phyloP scores from a whole-genome alignment of 1,139 yeast genomes.

The Kodamaea derodonti region DNA sequence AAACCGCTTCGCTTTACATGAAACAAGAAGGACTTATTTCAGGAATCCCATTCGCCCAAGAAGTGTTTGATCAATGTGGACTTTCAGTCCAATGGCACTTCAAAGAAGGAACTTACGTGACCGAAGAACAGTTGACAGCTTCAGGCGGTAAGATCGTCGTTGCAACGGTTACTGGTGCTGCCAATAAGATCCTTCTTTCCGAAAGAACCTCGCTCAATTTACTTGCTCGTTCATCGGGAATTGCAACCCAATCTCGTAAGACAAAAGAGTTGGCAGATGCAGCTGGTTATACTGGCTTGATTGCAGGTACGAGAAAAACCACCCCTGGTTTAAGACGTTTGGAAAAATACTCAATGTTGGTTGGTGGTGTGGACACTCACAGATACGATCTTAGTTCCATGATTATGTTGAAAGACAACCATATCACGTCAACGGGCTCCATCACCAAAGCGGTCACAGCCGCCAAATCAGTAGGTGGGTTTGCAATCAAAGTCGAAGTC shows the following conservation, averaged over 20 bases:
- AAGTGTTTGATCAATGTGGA: slow-evolving; percentile 75
- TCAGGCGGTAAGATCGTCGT: slow-evolving; percentile 61
- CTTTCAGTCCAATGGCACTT: slow-evolving; percentile 68
- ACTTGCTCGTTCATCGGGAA: slow-evolving; percentile 79
- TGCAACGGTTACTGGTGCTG: slow-evolving; percentile 79
- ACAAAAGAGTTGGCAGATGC: slow-evolving; percentile 61
- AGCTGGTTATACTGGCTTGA: slow-evolving; percentile 74
- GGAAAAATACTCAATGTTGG: slow-evolving; percentile 92
- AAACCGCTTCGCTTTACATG: slow-evolving; percentile 75
- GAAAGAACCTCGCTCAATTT: slow-evolving; percentile 86
- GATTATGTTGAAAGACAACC: slow-evolving; percentile 97
- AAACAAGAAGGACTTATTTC: slow-evolving; percentile 79
- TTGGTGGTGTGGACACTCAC: slow-evolving; percentile 93
- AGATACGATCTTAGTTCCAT: slow-evolving; percentile 86
- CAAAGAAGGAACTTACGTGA: slow-evolving; percentile 61
- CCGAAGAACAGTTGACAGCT: slow-evolving; percentile 36
- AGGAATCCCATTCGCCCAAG: slow-evolving; percentile 88
- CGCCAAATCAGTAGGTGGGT: slow-evolving; percentile 83
- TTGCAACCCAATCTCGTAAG: slow-evolving; percentile 73
- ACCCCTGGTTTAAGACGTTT: slow-evolving; percentile 88
- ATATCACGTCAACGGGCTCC: slow-evolving; percentile 87
- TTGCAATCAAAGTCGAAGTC: slow-evolving; percentile 86
- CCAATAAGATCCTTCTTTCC: slow-evolving; percentile 70
- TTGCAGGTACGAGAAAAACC: slow-evolving; percentile 98
- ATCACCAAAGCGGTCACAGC: slow-evolving; percentile 76